A percentile compares a stretch with the other conserved stretches of the same genome.
phyloP scores from a whole-genome alignment of 805 yeast genomes.

The Cyberlindnera misumaiensis region DNA sequence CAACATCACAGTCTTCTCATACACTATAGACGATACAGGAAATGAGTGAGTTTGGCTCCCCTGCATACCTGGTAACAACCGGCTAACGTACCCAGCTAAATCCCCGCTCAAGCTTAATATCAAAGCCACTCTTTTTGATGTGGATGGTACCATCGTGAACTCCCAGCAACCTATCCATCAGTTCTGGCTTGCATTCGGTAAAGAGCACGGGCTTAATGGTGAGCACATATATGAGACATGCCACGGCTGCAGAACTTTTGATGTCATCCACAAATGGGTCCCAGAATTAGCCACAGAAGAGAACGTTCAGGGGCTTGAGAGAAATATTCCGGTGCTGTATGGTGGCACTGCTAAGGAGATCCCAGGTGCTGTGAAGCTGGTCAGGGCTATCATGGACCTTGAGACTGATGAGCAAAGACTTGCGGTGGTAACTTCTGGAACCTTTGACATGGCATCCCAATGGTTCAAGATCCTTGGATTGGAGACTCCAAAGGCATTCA shows the following conservation, averaged over 20 bases:
- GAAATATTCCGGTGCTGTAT: conserved; percentile 61
- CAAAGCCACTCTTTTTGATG: conserved; percentile 61
- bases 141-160: conserved; percentile 80
- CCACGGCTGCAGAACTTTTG: conserved; percentile 81
- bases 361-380: conserved; percentile 65
- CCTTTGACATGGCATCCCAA: conserved; percentile 66
- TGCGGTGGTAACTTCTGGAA: conserved; percentile 85
- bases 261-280: conserved; percentile 62
- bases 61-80: background rate
- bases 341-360: conserved; percentile 69
- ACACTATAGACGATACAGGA: background rate
- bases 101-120: conserved; percentile 24
- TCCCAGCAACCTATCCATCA: conserved; percentile 75
- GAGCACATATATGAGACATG: conserved; percentile 65
- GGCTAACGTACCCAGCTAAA: background rate
- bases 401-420: conserved; percentile 41
- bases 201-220: conserved; percentile 57
- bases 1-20: too few species aligned
- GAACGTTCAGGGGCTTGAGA: conserved; percentile 61
- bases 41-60: conserved; percentile 1
- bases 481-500: conserved; percentile 62
- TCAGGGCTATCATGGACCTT: conserved; percentile 32
- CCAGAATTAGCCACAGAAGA: conserved; percentile 64
- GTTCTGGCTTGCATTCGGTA: conserved; percentile 60
- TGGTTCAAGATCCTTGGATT: conserved; percentile 66